A percentile compares a stretch with the other conserved stretches of the same genome.
Conservation (phyloP, 805 yeast genomes). For the Candida andamanensis region DNA sequence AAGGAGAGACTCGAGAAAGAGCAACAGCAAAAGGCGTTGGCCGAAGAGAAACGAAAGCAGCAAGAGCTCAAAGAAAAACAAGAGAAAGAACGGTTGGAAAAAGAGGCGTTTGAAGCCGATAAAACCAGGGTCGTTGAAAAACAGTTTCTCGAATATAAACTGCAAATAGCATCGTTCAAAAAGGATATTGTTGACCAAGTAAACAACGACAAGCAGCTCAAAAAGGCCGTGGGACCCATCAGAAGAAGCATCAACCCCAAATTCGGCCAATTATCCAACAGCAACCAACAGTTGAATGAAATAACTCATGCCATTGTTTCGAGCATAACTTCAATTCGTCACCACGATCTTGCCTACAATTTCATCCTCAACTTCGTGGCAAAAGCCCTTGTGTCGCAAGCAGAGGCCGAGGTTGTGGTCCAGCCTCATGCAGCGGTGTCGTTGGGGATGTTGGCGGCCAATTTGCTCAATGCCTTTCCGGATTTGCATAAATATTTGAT, state of each 20-base stretch:
- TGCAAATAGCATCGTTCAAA: conserved; percentile 56
- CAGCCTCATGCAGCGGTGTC: conserved; percentile 76
- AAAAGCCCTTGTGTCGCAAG: conserved; percentile 82
- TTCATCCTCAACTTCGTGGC: conserved; percentile 83
- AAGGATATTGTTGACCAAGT: conserved; percentile 52
- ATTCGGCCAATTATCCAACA: conserved; percentile 85
- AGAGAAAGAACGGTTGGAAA: conserved; percentile 12
- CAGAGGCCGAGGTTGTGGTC: conserved; percentile 86
- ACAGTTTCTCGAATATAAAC: conserved; percentile 43
- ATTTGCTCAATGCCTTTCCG: conserved; percentile 44
- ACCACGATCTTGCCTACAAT: conserved; percentile 45
- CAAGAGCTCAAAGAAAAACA: conserved; percentile 18
- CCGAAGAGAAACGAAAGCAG: conserved; percentile 7
- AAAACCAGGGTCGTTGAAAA: conserved; percentile 34
- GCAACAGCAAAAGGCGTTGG: conserved; percentile 7
- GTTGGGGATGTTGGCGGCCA: conserved; percentile 59
- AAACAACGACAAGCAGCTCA: conserved; percentile 43
- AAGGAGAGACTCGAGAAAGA: conserved; percentile 14
- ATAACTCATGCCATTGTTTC: conserved; percentile 19
- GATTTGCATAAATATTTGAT: conserved; percentile 52
- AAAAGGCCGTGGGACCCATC: conserved; percentile 50
- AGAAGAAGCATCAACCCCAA: conserved; percentile 80
- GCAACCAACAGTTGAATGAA: conserved; percentile 50
- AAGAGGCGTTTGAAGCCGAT: conserved; percentile 14
- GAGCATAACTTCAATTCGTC: not conserved